These are phyloP conservation scores for Fusarium pininemorale DNA, from an alignment of 2,329 filamentous ascomycete genomes.

Conservation along the genomic window DNA sequence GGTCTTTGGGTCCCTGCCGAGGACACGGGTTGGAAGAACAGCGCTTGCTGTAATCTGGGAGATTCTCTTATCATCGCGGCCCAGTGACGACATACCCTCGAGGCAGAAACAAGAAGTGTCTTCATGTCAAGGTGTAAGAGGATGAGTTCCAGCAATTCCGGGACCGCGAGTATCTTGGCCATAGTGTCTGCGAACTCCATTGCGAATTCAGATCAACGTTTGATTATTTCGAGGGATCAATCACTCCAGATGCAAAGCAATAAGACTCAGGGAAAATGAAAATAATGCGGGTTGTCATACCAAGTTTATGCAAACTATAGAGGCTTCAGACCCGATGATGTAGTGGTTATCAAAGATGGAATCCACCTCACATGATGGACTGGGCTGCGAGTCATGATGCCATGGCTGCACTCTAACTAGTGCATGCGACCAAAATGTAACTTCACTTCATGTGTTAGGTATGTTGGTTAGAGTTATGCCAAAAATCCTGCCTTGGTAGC, in stretches of 20 bases:
- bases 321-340: not conserved
- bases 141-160: slow-evolving; percentile 43
- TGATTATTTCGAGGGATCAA: not conserved
- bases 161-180: not conserved
- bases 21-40: slow-evolving; percentile 19
- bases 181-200: not conserved
- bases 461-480: not conserved
- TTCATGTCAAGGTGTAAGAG: slow-evolving; percentile 39
- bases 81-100: slow-evolving; percentile 40
- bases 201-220: not conserved
- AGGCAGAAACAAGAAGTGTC: slow-evolving; percentile 40
- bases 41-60: slow-evolving; percentile 18
- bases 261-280: not conserved
- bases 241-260: not conserved
- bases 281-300: not conserved
- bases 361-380: not conserved
- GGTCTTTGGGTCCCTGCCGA: not conserved
- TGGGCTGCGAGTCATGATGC: slow-evolving; percentile 6
- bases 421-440: not conserved
- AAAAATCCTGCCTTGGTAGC: slow-evolving; percentile 4
- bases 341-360: not conserved
- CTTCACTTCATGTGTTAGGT: not conserved
- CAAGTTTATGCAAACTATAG: not conserved
- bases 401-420: slow-evolving; percentile 3
- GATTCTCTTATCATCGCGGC: slow-evolving; percentile 10